Evolutionary conservation across 2,329 filamentous ascomycete genomes (phyloP).

Genomic region (Hypoxylon sp.): DNA sequence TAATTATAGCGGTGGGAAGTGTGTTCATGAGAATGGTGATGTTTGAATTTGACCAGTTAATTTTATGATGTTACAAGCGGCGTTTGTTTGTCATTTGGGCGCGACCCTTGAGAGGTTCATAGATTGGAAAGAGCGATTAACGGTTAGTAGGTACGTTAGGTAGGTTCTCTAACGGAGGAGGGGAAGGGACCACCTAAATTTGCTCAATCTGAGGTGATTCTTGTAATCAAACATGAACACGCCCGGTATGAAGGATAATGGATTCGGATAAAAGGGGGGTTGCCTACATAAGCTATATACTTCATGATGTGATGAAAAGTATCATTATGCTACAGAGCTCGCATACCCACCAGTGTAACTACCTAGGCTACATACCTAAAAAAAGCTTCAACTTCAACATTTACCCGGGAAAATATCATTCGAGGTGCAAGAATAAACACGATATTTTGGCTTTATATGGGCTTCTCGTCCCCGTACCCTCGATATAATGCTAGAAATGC

Average conservation of each 20-base stretch:
- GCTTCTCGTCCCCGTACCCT: neutral
- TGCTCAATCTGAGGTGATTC: neutral
- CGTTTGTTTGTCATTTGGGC: conserved; percentile 21
- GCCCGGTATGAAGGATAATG: neutral
- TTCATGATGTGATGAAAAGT: neutral
- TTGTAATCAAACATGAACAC: conserved; percentile 1
- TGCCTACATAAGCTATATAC: neutral
- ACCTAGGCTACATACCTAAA: neutral
- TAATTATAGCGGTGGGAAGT: neutral
- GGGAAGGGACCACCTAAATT: conserved; percentile 12
- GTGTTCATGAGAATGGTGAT: neutral
- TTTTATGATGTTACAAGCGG: neutral
- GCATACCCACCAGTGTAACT: neutral
- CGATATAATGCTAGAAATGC: neutral
- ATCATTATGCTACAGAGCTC: neutral
- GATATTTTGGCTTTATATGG: neutral
- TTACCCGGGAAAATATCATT: neutral
- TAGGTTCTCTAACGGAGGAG: neutral
- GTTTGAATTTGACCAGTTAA: neutral
- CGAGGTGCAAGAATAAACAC: neutral
- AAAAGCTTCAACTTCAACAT: neutral
- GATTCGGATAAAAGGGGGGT: neutral
- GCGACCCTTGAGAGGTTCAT: conserved; percentile 5
- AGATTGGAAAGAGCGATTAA: conserved; percentile 1
- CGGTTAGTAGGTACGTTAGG: neutral